Evolutionary conservation across 2,329 filamentous ascomycete genomes (phyloP), one percentile per base, ranked within the genome.

Genomic region (Teratosphaeria pseudoeucalypti): DNA sequence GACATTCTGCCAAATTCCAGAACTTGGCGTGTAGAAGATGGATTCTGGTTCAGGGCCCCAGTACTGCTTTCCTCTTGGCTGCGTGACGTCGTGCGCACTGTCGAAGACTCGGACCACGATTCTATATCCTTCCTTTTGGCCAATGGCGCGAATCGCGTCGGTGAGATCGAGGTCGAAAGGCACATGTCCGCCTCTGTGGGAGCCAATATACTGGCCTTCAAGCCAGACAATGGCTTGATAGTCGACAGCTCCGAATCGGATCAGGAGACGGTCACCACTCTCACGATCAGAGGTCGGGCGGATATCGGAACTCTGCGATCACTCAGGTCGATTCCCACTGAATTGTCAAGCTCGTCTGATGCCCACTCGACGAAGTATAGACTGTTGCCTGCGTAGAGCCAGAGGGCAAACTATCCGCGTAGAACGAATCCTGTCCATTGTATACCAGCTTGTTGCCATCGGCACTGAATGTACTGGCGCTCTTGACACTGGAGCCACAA

Each of bases 1-100:
- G 0, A 89, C 86, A 19, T 79, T 80, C 68, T 89, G 86, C 87
- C 87, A 90, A 63, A 90, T 89, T 5, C 87, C 87, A 37, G 84
- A 86, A 68, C 86, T 89, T 0, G 87, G 83, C 0, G 83, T 84
- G 69, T 89, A 89, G 70, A 87, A 89, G 61, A 89, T 89, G 65
- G 79, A 81, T 68, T 85, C 82, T 0, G 83, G 81, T 69, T 83
- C 77, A 9, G 69, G 65, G 19, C 62, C 67, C 83, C 83, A 85
- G 66, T 85, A 85, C 70, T 88, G 85, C 70, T 88, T 88, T 0
- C 85, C 85, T 34, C 85, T 77, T 1, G 83, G 85, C 69, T 88
- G 85, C 0, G 81, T 80, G 7, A 87, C 72, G 61, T 88, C 85
- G 61, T 80, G 81, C 0, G 85, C 82, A 0, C 85, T 87, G 70